These are phyloP conservation scores for Cryomyces antarcticus DNA, from an alignment of 495 filamentous ascomycete species.

Conservation along the genomic window DNA sequence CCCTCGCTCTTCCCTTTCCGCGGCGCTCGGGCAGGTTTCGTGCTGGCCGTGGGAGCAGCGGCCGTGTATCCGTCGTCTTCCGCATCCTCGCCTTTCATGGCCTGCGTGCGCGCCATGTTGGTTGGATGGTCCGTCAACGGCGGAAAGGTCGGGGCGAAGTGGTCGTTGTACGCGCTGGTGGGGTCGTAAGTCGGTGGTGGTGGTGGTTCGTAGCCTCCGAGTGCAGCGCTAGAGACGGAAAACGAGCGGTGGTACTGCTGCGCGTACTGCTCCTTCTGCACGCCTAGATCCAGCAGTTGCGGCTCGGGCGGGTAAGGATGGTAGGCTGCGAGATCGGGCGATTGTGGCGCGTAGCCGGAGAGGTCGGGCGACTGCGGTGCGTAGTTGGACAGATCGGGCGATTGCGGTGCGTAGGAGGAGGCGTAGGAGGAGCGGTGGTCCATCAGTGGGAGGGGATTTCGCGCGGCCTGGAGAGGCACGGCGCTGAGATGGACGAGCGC, in stretches of 20 bases:
- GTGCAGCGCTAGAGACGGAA: not conserved
- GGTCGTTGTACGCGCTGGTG: not conserved
- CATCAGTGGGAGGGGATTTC: not conserved
- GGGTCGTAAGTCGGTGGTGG: not conserved
- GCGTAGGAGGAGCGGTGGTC: not conserved
- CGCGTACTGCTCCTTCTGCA: not conserved
- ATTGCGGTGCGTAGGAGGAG: not conserved
- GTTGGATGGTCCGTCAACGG: not conserved
- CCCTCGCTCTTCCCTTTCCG: not conserved
- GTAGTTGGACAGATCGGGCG: not conserved
- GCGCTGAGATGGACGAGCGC: too few species aligned
- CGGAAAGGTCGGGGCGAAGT: not conserved
- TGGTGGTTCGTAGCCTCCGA: not conserved
- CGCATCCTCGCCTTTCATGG: not conserved
- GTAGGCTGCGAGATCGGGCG: constrained; percentile 1
- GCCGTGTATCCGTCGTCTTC: not conserved
- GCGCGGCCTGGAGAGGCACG: not conserved
- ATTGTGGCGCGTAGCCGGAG: constrained; percentile 1
- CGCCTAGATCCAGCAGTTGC: not conserved
- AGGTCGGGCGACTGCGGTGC: constrained; percentile 12
- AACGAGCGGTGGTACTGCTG: not conserved
- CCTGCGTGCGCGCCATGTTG: not conserved
- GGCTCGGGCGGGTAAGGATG: not conserved
- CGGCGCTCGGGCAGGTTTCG: constrained; percentile 1
- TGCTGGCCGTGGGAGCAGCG: constrained; percentile 1